Evolutionary conservation across 805 yeast species (phyloP).

Genomic region (Wickerhamiella vanderwaltii): DNA sequence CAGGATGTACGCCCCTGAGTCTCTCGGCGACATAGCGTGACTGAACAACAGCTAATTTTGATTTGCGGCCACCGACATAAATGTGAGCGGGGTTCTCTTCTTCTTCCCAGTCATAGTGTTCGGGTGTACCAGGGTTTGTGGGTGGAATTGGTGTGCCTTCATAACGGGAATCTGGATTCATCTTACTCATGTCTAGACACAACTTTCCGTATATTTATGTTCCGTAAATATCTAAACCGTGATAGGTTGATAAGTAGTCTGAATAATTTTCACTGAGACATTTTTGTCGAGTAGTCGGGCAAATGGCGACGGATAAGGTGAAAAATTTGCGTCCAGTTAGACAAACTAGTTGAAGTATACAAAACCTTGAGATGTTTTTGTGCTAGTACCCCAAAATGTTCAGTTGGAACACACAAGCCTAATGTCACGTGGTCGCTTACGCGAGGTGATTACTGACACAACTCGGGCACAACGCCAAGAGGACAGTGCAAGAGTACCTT

Average conservation of each 20-base stretch:
- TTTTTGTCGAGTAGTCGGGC: no score
- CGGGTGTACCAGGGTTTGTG: conserved; percentile 21
- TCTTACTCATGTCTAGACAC: not conserved
- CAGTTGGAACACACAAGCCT: no score
- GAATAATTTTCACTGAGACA: conserved; percentile 7
- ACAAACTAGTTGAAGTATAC: no score
- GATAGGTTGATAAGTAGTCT: conserved; percentile 6
- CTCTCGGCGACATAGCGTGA: conserved; percentile 55
- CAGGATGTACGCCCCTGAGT: conserved; percentile 50
- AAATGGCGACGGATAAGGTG: no score
- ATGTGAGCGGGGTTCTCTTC: conserved; percentile 17
- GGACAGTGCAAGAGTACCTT: no score
- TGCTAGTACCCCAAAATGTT: no score
- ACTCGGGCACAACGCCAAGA: not conserved
- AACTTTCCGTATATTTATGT: conserved; percentile 4
- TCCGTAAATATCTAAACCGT: not conserved
- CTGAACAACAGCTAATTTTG: conserved; percentile 78
- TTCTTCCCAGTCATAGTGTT: conserved; percentile 21
- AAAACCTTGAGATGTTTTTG: no score
- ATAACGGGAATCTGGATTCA: not conserved
- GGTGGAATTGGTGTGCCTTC: conserved; percentile 11
- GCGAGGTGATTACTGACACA: not conserved
- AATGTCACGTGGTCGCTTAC: not conserved
- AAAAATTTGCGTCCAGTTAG: no score
- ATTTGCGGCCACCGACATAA: conserved; percentile 73